Conservation (phyloP, 371 early-diverging fungal species). For the Enterocytospora artemiae region DNA sequence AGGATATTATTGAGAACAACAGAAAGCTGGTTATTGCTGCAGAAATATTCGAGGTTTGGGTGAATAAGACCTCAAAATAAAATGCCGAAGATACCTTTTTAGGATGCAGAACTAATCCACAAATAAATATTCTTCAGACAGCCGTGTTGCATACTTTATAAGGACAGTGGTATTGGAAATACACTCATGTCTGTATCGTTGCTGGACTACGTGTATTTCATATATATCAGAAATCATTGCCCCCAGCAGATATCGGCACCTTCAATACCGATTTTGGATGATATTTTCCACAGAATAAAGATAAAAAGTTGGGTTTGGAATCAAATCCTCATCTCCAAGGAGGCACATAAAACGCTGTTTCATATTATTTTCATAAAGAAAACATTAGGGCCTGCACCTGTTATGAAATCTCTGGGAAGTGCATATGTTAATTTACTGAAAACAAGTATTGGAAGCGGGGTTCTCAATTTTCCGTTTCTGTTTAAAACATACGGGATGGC, state of each 20-base stretch:
- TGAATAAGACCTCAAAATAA: conserved; percentile 7
- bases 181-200: background rate
- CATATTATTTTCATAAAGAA: background rate
- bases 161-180: background rate
- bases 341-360: background rate
- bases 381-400: background rate
- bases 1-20: conserved; percentile 10
- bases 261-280: background rate
- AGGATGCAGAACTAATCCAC: background rate
- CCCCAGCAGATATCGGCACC: background rate
- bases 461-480: conserved; percentile 51
- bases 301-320: background rate
- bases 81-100: background rate
- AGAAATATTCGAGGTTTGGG: conserved; percentile 28
- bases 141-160: background rate
- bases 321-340: background rate
- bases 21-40: conserved; percentile 5
- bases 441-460: conserved; percentile 57
- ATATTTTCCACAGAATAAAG: background rate
- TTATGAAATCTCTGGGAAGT: conserved; percentile 30
- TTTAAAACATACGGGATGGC: conserved; percentile 52
- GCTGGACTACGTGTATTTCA: background rate
- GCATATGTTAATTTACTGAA: conserved; percentile 54
- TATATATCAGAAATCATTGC: background rate
- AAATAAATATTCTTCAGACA: background rate